Evolutionary conservation across 371 early-diverging fungal genomes (phyloP).

Genomic region (Mucor irregularis): DNA sequence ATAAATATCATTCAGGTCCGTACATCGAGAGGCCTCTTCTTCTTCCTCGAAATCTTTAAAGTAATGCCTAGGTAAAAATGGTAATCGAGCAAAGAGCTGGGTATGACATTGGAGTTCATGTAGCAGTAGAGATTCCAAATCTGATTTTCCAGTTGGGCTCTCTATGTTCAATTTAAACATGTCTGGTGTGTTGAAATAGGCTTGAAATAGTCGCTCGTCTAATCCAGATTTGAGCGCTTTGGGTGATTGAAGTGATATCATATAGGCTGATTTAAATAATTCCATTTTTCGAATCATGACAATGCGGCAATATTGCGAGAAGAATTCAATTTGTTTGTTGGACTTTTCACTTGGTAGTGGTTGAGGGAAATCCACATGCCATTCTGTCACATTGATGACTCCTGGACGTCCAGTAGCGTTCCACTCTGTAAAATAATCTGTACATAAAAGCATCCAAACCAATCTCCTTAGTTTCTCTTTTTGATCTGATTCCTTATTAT

Average conservation of each 20-base stretch:
- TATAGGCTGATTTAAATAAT: slow-evolving; percentile 35
- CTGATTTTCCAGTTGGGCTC: slow-evolving; percentile 5
- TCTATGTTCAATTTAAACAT: slow-evolving; percentile 26
- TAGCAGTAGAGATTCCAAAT: slow-evolving; percentile 33
- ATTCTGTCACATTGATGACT: slow-evolving; percentile 30
- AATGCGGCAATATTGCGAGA: slow-evolving; percentile 40
- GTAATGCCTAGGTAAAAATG: slow-evolving; percentile 37
- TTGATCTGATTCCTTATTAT: slow-evolving; percentile 27
- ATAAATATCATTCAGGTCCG: slow-evolving; percentile 29
- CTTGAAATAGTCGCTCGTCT: slow-evolving; percentile 32
- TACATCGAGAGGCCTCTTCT: slow-evolving; percentile 17
- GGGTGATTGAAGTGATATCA: slow-evolving; percentile 25
- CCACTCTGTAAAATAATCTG: slow-evolving; percentile 43
- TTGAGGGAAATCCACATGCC: slow-evolving; percentile 49
- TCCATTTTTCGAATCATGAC: slow-evolving; percentile 44
- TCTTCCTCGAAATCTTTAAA: slow-evolving; percentile 20
- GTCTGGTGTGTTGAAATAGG: slow-evolving; percentile 33
- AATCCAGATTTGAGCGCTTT: slow-evolving; percentile 21
- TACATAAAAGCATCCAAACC: slow-evolving; percentile 48
- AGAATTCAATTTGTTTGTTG: slow-evolving; percentile 20
- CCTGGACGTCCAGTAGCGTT: slow-evolving; percentile 39
- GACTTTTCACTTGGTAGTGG: slow-evolving; percentile 28
- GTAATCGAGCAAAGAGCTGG: slow-evolving; percentile 29
- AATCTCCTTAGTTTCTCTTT: slow-evolving; percentile 38
- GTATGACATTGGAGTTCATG: slow-evolving; percentile 37